Conservation (phyloP, 768 basidiomycete species). For the Tricholoma furcatifolium region DNA sequence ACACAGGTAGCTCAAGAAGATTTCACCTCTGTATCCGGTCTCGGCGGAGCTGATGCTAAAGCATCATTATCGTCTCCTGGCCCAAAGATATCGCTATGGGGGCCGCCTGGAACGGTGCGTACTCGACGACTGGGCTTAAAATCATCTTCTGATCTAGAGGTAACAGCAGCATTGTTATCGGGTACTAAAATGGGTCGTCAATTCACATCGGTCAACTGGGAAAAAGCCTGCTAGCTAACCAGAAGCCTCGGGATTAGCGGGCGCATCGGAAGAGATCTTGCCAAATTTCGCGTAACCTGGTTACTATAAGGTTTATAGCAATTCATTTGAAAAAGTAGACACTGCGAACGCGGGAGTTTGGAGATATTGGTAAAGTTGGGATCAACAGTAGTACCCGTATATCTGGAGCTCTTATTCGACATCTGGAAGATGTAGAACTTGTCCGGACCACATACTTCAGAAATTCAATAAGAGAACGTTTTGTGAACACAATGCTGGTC, state of each 20-base stretch:
- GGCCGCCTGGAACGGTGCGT: slow-evolving; percentile 51
- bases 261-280: slow-evolving; percentile 35
- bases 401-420: slow-evolving; percentile 38
- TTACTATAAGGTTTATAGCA: background rate
- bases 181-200: slow-evolving; percentile 10
- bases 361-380: slow-evolving; percentile 71
- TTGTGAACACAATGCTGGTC: slow-evolving; percentile 77
- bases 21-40: slow-evolving; percentile 13
- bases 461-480: slow-evolving; percentile 74
- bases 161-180: background rate
- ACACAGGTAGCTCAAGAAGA: background rate
- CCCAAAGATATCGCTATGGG: slow-evolving; percentile 51
- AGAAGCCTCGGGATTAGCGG: slow-evolving; percentile 1
- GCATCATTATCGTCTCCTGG: slow-evolving; percentile 53
- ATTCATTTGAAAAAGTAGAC: background rate
- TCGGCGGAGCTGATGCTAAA: slow-evolving; percentile 53
- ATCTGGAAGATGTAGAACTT: background rate
- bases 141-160: slow-evolving; percentile 23
- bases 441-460: slow-evolving; percentile 51
- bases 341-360: slow-evolving; percentile 67
- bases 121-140: slow-evolving; percentile 60
- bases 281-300: slow-evolving; percentile 75
- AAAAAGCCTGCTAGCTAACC: background rate
- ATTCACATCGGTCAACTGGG: background rate
- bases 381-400: slow-evolving; percentile 74